Base-by-base conservation (phyloP, 306 rosid genomes). In the Betula pendula region DNA sequence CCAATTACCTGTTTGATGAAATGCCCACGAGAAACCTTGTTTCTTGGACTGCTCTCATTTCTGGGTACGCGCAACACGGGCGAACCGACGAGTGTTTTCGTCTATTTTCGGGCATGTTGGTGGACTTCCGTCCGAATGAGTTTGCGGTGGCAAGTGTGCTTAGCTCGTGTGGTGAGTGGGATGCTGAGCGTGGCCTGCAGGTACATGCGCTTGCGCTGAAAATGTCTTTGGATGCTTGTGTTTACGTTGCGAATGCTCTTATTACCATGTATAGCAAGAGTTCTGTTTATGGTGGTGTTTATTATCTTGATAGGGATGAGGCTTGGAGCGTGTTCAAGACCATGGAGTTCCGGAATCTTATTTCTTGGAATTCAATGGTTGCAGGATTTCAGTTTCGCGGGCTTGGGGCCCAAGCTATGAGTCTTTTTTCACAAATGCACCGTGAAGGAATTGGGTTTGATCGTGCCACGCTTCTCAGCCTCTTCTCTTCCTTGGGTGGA, bases 351-450 rank as follows among this genome's bases (percentile, higher is more conserved):
- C 81, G 86, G 43, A 92, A 87, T 85, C 83, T 86, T 71, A 63
- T 90, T 77, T 82, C 98, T 45, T 94, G 98, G 98, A 94, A 94
- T 78, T 89, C 98, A 5, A 87, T 92, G 89, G 84, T 94, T 84
- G 86, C 98, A 48, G 96, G 89, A 77, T 87, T 90, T 82, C 97
- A 85, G 83, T 82, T 44, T 68, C 82, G 84, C 25, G 86, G 93
- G 48, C 93, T 87, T 52, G 90, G 81, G 24, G 86, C 70, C 58
- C 87, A 70, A 71, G 98, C 96, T 74, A 52, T 88, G 67, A 2
- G 50, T 50, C 82, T 94, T 59, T 94, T 94, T 75, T 58, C 74
- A 0, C 79, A 88, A 79, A 90, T 92, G 97, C 82, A 82, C 68
- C 56, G 40, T 73, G 79, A 82, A 42, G 96, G 90, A 75, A 73